These are phyloP conservation scores for Microcos paniculata DNA, from an alignment of 345 rosid species.

Conservation along the genomic window DNA sequence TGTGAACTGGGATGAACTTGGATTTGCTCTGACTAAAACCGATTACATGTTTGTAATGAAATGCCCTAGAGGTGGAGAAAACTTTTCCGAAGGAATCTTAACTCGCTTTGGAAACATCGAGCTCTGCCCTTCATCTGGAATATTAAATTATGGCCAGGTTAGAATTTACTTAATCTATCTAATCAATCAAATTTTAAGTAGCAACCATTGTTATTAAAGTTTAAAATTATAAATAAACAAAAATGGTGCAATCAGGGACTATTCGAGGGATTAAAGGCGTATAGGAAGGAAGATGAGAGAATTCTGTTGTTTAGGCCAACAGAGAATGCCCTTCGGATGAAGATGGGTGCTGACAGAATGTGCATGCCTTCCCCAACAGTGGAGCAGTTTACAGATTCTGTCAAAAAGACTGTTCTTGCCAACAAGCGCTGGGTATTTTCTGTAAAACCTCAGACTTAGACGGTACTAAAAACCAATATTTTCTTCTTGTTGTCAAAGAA, in stretches of 20 bases:
- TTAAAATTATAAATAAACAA: neutral
- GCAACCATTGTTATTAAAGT: neutral
- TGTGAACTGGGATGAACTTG: conserved; percentile 43
- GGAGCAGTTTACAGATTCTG: conserved; percentile 51
- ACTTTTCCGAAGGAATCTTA: conserved; percentile 27
- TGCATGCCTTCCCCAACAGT: conserved; percentile 54
- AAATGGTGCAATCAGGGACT: conserved; percentile 36
- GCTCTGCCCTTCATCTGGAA: conserved; percentile 38
- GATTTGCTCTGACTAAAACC: conserved; percentile 31
- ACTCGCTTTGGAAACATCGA: conserved; percentile 35
- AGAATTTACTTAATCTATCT: neutral
- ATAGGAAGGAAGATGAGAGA: conserved; percentile 46
- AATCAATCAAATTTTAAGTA: neutral
- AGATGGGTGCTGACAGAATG: conserved; percentile 54
- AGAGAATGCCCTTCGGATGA: conserved; percentile 56
- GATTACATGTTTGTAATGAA: conserved; percentile 51
- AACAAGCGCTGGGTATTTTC: conserved; percentile 49
- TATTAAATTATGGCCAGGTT: conserved; percentile 56
- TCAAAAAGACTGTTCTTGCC: conserved; percentile 34
- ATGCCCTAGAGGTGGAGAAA: conserved; percentile 21
- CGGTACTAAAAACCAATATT: neutral
- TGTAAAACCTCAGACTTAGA: neutral
- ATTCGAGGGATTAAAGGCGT: conserved; percentile 53
- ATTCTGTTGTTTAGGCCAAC: conserved; percentile 52
- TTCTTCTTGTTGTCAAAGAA: neutral